A percentile compares a stretch with the other conserved stretches of the same genome.
Conservation (phyloP, 2,329 filamentous ascomycete species). For the Bipolaris zeicola region DNA sequence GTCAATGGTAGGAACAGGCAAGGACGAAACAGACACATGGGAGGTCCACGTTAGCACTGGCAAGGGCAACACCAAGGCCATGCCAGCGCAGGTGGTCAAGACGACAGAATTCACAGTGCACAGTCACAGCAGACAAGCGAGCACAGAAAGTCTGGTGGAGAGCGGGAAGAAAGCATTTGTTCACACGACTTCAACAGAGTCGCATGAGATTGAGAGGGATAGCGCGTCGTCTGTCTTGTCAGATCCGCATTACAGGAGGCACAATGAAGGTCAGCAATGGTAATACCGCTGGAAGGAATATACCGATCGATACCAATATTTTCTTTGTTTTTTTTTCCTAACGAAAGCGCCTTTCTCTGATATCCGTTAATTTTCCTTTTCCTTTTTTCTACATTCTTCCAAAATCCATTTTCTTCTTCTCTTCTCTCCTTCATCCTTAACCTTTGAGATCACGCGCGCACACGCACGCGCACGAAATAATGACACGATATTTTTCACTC, state of each 20-base stretch:
- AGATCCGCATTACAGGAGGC: conserved; percentile 17
- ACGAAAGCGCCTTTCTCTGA: background rate
- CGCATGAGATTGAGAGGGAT: conserved; percentile 12
- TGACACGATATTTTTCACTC: too few relatives aligned
- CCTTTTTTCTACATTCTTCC: too few relatives aligned
- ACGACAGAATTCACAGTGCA: conserved; percentile 29
- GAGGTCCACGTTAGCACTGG: conserved; percentile 24
- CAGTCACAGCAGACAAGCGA: conserved; percentile 23
- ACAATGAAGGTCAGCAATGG: conserved; percentile 12
- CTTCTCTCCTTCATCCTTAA: too few relatives aligned
- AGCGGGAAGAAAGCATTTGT: conserved; percentile 23
- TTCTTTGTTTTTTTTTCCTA: background rate
- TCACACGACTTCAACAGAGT: conserved; percentile 11
- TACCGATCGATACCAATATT: background rate
- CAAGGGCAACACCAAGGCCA: conserved; percentile 9
- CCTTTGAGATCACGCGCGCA: too few relatives aligned
- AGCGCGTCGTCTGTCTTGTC: conserved; percentile 23
- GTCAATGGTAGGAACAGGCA: conserved; percentile 13
- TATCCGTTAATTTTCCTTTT: too few relatives aligned
- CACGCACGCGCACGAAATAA: too few relatives aligned
- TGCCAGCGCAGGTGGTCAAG: conserved; percentile 22
- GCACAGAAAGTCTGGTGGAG: conserved; percentile 19
- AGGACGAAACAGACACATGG: conserved; percentile 15
- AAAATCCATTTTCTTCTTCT: too few relatives aligned
- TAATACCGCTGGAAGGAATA: background rate